Percentiles rank a stretch among this genome's conserved stretches.
phyloP scores from a whole-genome alignment of 805 yeast species.

The Starmerella lactis-condensi region DNA sequence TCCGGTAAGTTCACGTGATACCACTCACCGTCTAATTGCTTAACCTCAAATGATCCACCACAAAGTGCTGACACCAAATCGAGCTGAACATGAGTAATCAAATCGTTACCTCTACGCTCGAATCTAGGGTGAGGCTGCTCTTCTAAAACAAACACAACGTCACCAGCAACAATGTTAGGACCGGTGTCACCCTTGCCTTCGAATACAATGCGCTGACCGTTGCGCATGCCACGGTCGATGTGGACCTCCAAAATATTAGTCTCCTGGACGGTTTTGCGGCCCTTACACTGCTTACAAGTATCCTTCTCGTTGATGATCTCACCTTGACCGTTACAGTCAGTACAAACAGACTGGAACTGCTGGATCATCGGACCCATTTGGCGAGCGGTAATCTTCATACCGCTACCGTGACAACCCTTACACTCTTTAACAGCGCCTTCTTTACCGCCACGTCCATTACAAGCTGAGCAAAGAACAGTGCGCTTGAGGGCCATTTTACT shows the following conservation, averaged over 20 bases:
- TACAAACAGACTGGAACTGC: constrained; percentile 91
- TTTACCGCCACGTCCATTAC: constrained; percentile 95
- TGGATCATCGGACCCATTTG: constrained; percentile 99
- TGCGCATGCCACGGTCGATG: constrained; percentile 91
- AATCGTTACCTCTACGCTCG: constrained; percentile 77
- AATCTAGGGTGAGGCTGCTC: constrained; percentile 74
- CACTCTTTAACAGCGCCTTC: constrained; percentile 78
- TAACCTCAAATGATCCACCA: constrained; percentile 77
- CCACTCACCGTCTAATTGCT: constrained; percentile 85
- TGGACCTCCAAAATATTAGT: constrained; percentile 87
- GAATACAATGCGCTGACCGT: constrained; percentile 80
- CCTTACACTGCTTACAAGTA: constrained; percentile 71
- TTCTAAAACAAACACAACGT: constrained; percentile 76
- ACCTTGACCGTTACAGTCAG: constrained; percentile 81
- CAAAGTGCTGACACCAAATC: constrained; percentile 89
- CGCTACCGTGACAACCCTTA: constrained; percentile 74
- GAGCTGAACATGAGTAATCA: constrained; percentile 66
- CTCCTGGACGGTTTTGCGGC: constrained; percentile 72
- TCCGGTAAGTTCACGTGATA: constrained; percentile 66
- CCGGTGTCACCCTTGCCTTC: constrained; percentile 96
- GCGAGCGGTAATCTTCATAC: constrained; percentile 78
- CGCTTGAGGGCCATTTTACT: constrained; percentile 87
- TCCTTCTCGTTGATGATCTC: constrained; percentile 72
- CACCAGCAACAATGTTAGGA: constrained; percentile 90
- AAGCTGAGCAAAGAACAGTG: constrained; percentile 68